Percentiles rank a stretch among this genome's conserved stretches.
These are phyloP conservation scores for Leptographium wingfieldii DNA, from an alignment of 2,329 filamentous ascomycete genomes.

Conservation along the genomic window DNA sequence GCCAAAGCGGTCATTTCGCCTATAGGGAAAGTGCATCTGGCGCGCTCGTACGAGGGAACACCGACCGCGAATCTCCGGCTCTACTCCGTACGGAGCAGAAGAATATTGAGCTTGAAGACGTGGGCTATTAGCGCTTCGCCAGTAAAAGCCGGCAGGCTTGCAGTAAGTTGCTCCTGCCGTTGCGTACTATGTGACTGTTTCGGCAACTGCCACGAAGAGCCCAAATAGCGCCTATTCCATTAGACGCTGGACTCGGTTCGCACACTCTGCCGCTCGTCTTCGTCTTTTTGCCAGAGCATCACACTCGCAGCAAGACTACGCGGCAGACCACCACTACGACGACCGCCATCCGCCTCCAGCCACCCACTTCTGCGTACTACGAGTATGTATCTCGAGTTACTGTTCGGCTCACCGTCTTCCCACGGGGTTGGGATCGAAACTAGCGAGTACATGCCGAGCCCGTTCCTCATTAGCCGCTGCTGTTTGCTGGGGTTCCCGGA, in stretches of 20 bases:
- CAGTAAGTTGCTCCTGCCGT: background rate
- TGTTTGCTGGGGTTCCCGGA: constrained; percentile 15
- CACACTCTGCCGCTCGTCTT: too few species aligned
- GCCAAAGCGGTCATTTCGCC: background rate
- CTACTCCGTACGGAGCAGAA: too few species aligned
- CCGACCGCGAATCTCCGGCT: too few species aligned
- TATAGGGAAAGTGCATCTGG: background rate
- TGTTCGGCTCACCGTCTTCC: constrained; percentile 10
- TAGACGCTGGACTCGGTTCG: background rate
- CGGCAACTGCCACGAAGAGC: background rate
- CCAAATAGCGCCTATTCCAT: background rate
- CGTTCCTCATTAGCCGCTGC: constrained; percentile 17
- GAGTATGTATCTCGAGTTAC: too few species aligned
- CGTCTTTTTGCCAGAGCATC: too few species aligned
- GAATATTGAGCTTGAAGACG: background rate
- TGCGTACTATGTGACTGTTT: background rate
- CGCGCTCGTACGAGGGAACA: background rate
- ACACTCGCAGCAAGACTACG: too few species aligned
- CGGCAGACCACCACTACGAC: too few species aligned
- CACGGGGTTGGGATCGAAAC: constrained; percentile 21
- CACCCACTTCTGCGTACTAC: background rate
- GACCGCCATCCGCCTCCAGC: background rate
- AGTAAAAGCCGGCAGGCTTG: background rate
- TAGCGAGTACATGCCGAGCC: constrained; percentile 20
- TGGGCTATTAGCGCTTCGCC: background rate